Evolutionary conservation across 805 yeast genomes (phyloP).

Genomic region (Candida alai): DNA sequence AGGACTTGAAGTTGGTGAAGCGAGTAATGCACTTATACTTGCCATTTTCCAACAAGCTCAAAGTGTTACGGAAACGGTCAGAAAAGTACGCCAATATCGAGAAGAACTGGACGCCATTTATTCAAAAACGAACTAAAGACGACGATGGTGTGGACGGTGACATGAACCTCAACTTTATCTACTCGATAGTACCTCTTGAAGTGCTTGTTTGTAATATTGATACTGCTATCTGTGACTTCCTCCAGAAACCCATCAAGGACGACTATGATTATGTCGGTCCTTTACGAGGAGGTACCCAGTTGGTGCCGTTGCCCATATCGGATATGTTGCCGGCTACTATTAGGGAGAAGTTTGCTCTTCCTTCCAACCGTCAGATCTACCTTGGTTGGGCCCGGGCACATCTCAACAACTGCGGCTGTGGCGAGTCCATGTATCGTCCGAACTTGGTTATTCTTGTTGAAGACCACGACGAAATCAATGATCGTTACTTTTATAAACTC

Average conservation of each 20-base stretch:
- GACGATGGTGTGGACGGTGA: constrained; percentile 4
- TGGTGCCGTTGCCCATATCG: constrained; percentile 19
- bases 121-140: constrained; percentile 14
- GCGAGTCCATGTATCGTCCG: constrained; percentile 36
- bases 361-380: constrained; percentile 30
- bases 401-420: constrained; percentile 36
- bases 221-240: constrained; percentile 24
- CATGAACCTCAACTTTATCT: constrained; percentile 18
- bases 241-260: constrained; percentile 16
- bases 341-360: constrained; percentile 11
- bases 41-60: constrained; percentile 23
- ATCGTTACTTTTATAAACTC: constrained; percentile 15
- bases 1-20: constrained; percentile 10
- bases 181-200: constrained; percentile 26
- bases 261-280: constrained; percentile 24
- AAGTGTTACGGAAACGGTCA: constrained; percentile 18
- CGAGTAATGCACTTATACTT: constrained; percentile 29
- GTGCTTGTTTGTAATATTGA: constrained; percentile 26
- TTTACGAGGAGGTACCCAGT: constrained; percentile 35
- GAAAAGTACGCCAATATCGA: constrained; percentile 12
- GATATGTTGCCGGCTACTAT: constrained; percentile 13
- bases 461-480: constrained; percentile 18
- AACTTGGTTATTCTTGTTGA: constrained; percentile 32
- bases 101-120: constrained; percentile 42
- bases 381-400: constrained; percentile 41